These are phyloP conservation scores for Scenedesmus sp. DNA, from an alignment of 163 green algal species.

Conservation along the genomic window DNA sequence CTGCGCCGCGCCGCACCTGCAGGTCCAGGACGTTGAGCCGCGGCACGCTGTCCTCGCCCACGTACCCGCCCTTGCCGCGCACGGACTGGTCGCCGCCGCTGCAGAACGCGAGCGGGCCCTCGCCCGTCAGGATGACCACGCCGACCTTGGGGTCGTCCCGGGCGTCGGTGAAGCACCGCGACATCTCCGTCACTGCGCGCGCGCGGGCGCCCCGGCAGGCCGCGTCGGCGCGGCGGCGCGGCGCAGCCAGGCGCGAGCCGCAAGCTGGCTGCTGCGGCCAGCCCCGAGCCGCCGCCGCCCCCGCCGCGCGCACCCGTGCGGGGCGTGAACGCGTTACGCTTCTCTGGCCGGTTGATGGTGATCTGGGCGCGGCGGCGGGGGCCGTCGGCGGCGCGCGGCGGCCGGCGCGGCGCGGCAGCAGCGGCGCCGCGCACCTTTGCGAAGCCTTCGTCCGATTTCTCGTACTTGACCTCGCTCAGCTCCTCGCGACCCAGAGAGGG, in stretches of 20 bases:
- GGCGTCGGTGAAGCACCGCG: slow-evolving; percentile 87
- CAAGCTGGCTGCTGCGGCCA: no score
- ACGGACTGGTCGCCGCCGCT: slow-evolving; percentile 96
- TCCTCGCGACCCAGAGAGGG: slow-evolving; percentile 59
- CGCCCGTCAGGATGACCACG: slow-evolving; percentile 94
- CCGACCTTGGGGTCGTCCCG: slow-evolving; percentile 90
- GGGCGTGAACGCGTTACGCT: slow-evolving; percentile 97
- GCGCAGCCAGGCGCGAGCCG: no score
- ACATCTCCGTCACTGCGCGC: slow-evolving; percentile 87
- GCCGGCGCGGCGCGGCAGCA: not conserved
- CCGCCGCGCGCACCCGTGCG: slow-evolving; percentile 71
- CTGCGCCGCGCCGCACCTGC: no score
- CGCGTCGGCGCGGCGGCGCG: not conserved
- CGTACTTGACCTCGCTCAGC: slow-evolving; percentile 91
- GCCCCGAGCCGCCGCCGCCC: no score
- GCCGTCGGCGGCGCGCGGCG: not conserved
- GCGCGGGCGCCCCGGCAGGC: not conserved
- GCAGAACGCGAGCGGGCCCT: slow-evolving; percentile 92
- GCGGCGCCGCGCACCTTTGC: slow-evolving; percentile 78
- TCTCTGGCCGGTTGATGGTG: slow-evolving; percentile 95
- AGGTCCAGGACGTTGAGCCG: slow-evolving; percentile 98
- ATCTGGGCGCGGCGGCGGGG: slow-evolving; percentile 68
- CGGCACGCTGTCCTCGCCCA: slow-evolving; percentile 88
- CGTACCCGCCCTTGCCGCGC: slow-evolving; percentile 91
- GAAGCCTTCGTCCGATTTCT: slow-evolving; percentile 90